These are phyloP conservation scores for sorghum (Sorghum bicolor) DNA, from an alignment of 176 grass and related monocot species.

Conservation along the genomic window DNA sequence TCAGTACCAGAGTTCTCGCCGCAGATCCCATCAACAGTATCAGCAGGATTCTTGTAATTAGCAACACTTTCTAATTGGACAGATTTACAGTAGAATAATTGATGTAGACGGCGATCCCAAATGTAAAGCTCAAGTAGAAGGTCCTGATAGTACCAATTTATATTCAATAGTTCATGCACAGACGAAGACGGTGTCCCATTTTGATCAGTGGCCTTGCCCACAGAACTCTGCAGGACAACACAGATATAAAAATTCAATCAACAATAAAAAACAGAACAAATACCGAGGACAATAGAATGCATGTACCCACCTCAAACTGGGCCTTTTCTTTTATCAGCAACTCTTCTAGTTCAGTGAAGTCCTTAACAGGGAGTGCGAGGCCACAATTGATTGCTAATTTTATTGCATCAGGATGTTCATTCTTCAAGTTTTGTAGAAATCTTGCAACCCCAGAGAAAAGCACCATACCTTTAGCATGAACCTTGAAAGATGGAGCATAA, in stretches of 20 bases:
- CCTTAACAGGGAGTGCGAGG: slow-evolving; percentile 42
- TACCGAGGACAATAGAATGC: slow-evolving; percentile 8
- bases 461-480: slow-evolving; percentile 49
- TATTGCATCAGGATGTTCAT: slow-evolving; percentile 39
- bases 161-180: slow-evolving; percentile 55
- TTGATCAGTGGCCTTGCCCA: slow-evolving; percentile 36
- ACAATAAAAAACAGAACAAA: slow-evolving; percentile 34
- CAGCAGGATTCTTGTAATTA: slow-evolving; percentile 29
- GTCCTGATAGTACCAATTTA: slow-evolving; percentile 90
- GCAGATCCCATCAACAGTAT: slow-evolving; percentile 20
- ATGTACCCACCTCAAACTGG: slow-evolving; percentile 64
- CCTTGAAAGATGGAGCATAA: slow-evolving; percentile 55
- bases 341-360: slow-evolving; percentile 66
- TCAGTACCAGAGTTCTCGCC: not conserved
- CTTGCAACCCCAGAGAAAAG: slow-evolving; percentile 71
- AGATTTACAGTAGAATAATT: slow-evolving; percentile 57
- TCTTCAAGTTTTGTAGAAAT: slow-evolving; percentile 61
- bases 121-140: slow-evolving; percentile 74
- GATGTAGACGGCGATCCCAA: slow-evolving; percentile 81
- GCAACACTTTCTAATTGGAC: slow-evolving; percentile 25
- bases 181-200: slow-evolving; percentile 35
- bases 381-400: slow-evolving; percentile 14
- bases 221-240: slow-evolving; percentile 50
- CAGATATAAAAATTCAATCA: slow-evolving; percentile 19
- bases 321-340: slow-evolving; percentile 66